Percentiles rank a stretch among this genome's conserved stretches.
These are phyloP conservation scores for Alloascoidea africana DNA, from an alignment of 805 yeast genomes.

Conservation along the genomic window DNA sequence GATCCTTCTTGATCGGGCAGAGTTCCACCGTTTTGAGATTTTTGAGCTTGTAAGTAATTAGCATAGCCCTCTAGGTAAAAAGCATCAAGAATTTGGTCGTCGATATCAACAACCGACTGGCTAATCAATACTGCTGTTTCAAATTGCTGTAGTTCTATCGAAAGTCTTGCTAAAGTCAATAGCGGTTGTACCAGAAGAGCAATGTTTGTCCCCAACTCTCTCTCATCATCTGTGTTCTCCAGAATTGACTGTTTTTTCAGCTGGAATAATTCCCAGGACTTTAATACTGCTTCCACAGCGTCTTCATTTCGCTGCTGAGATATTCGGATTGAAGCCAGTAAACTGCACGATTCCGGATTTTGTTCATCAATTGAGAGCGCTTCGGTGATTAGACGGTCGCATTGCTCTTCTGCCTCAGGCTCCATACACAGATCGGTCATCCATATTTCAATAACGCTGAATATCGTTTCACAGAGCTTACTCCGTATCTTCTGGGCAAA, in stretches of 20 bases:
- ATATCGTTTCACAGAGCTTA: slow-evolving; percentile 61
- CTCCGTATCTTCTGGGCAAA: slow-evolving; percentile 27
- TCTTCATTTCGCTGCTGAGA: slow-evolving; percentile 69
- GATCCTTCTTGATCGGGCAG: background rate
- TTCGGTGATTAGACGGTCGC: slow-evolving; percentile 54
- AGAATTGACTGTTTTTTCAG: background rate
- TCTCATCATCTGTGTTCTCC: background rate
- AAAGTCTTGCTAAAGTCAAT: slow-evolving; percentile 42
- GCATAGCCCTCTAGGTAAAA: slow-evolving; percentile 62
- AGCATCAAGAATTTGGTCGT: slow-evolving; percentile 56
- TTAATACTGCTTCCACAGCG: slow-evolving; percentile 49
- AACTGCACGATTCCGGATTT: slow-evolving; percentile 71
- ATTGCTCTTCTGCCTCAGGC: slow-evolving; percentile 66
- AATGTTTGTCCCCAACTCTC: background rate
- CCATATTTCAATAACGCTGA: slow-evolving; percentile 88
- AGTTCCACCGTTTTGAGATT: background rate
- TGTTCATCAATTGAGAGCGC: slow-evolving; percentile 36
- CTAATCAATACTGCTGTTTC: slow-evolving; percentile 43
- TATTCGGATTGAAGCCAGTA: slow-evolving; percentile 75
- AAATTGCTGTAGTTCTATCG: slow-evolving; percentile 53
- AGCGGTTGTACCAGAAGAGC: slow-evolving; percentile 42
- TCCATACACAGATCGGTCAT: slow-evolving; percentile 97
- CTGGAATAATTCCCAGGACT: slow-evolving; percentile 64
- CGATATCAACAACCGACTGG: slow-evolving; percentile 46
- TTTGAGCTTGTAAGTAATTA: slow-evolving; percentile 14